These are phyloP conservation scores for Spergularia marina DNA, from an alignment of 148 eudicot genomes.

Conservation along the genomic window DNA sequence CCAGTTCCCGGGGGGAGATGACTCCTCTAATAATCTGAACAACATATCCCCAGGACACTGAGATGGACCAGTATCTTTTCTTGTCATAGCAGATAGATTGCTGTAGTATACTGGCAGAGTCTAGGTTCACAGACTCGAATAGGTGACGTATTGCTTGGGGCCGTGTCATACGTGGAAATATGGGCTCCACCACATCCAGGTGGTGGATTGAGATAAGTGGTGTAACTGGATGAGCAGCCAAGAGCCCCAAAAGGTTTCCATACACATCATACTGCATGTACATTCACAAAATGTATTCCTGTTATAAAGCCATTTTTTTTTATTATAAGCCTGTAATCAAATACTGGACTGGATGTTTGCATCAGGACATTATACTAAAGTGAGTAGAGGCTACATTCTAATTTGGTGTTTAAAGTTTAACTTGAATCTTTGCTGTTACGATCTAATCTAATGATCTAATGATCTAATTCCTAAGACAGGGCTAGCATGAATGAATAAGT, in stretches of 20 bases:
- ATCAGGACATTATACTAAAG: background rate
- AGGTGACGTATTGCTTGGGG: conserved; percentile 33
- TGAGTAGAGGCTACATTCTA: too few species aligned
- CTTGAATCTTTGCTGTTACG: background rate
- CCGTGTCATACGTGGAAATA: conserved; percentile 35
- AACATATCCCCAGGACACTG: conserved; percentile 42
- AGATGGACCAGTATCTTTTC: conserved; percentile 33
- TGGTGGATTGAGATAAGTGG: conserved; percentile 43
- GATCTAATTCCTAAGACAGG: too few species aligned
- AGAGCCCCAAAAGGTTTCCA: conserved; percentile 35
- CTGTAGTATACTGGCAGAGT: conserved; percentile 40
- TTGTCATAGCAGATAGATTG: conserved; percentile 49
- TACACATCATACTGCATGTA: conserved; percentile 42
- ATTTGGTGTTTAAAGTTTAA: too few species aligned
- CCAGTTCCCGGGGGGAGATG: conserved; percentile 37
- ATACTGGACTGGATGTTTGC: background rate
- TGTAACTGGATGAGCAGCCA: conserved; percentile 44
- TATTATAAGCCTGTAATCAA: too few species aligned
- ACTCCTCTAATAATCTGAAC: conserved; percentile 43
- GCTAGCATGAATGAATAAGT: too few species aligned
- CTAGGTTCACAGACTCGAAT: conserved; percentile 25
- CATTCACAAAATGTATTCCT: background rate
- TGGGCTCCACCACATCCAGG: conserved; percentile 39
- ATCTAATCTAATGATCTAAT: too few species aligned
- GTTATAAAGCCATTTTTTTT: too few species aligned